These are phyloP conservation scores for Aegilops umbellulata DNA, from an alignment of 176 grass and related monocot genomes.

Conservation along the genomic window DNA sequence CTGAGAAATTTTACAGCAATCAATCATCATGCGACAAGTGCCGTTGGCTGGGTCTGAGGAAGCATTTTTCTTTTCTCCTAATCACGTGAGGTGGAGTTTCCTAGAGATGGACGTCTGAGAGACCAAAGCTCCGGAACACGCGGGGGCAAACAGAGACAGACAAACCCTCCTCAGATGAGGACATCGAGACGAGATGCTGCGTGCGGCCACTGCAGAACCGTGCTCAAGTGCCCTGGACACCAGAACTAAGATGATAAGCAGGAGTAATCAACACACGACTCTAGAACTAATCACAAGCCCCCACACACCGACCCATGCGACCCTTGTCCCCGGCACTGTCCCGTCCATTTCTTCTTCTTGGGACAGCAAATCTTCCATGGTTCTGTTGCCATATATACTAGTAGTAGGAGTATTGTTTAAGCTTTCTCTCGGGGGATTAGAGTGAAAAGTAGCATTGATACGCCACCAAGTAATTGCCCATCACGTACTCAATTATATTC, in stretches of 20 bases:
- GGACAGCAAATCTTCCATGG: not conserved
- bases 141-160: constrained; percentile 12
- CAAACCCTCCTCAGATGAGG: constrained; percentile 9
- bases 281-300: not conserved
- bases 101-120: not conserved
- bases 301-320: constrained; percentile 40
- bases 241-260: not conserved
- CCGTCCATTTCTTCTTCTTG: not conserved
- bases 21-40: not conserved
- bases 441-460: not conserved
- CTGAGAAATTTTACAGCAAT: not conserved
- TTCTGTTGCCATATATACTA: too few relatives aligned
- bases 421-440: too few relatives aligned
- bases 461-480: not conserved
- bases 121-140: not conserved
- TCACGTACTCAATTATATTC: not conserved
- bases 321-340: not conserved
- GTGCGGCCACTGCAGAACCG: not conserved
- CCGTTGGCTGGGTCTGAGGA: not conserved
- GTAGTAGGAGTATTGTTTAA: too few relatives aligned
- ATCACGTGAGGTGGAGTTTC: not conserved
- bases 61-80: not conserved
- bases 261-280: not conserved
- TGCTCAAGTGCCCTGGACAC: not conserved
- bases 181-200: constrained; percentile 7